Conservation (phyloP, 805 yeast species). For the Spathaspora sp. region DNA sequence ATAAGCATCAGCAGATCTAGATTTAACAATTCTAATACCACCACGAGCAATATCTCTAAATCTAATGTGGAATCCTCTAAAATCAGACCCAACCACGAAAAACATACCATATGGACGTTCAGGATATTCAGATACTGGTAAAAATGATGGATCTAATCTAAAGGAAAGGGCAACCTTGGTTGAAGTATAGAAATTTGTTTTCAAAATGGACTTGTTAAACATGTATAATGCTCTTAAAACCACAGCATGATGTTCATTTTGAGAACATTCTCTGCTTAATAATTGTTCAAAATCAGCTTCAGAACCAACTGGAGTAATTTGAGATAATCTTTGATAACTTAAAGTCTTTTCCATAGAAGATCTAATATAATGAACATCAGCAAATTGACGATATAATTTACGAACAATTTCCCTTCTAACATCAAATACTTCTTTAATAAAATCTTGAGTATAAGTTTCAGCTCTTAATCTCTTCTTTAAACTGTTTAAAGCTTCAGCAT, state of each 20-base stretch:
- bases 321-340: conserved; percentile 82
- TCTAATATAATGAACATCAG: conserved; percentile 82
- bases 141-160: conserved; percentile 81
- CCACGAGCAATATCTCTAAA: conserved; percentile 98
- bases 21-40: conserved; percentile 92
- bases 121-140: conserved; percentile 85
- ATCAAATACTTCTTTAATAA: conserved; percentile 72
- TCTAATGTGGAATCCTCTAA: conserved; percentile 95
- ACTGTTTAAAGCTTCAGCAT: conserved; percentile 71
- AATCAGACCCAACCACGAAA: conserved; percentile 92
- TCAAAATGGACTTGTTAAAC: conserved; percentile 83
- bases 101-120: conserved; percentile 93
- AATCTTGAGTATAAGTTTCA: conserved; percentile 87
- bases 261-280: conserved; percentile 67
- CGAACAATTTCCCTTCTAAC: conserved; percentile 68
- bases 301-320: conserved; percentile 67
- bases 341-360: conserved; percentile 70
- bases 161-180: conserved; percentile 94
- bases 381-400: conserved; percentile 85
- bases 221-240: conserved; percentile 78
- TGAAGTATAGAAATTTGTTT: conserved; percentile 91
- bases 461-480: conserved; percentile 87
- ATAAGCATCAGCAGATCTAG: conserved; percentile 82
- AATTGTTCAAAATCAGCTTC: conserved; percentile 72
- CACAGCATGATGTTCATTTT: conserved; percentile 73